Evolutionary conservation across 2,329 filamentous ascomycete species (phyloP).

Genomic region (Fusarium drepaniforme): DNA sequence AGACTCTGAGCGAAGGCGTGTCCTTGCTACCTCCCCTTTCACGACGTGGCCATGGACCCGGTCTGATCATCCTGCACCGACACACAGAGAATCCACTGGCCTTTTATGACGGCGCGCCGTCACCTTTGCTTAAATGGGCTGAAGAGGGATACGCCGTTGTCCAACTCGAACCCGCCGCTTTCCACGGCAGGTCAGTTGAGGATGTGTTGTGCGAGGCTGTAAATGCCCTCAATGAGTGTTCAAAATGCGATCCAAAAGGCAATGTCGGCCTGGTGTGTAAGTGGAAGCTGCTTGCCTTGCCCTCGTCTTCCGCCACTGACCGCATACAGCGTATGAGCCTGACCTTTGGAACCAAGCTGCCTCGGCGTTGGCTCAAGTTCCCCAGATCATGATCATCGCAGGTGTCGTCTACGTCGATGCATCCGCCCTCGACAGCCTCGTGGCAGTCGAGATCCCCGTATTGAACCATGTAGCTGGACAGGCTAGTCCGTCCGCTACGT

Average conservation of each 20-base stretch:
- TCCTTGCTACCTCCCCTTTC: slow-evolving; percentile 50
- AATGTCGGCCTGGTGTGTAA: background rate
- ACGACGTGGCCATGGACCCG: slow-evolving; percentile 52
- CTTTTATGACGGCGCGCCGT: slow-evolving; percentile 19
- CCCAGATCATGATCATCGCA: background rate
- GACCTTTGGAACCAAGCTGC: background rate
- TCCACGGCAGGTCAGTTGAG: background rate
- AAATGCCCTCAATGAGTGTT: background rate
- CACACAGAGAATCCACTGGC: slow-evolving; percentile 3
- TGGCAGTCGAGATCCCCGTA: background rate
- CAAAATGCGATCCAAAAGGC: background rate
- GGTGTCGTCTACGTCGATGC: background rate
- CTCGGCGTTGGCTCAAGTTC: background rate
- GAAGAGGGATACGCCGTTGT: background rate
- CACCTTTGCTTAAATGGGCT: background rate
- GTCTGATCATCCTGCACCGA: slow-evolving; percentile 48
- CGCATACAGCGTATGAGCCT: background rate
- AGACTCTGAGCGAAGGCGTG: slow-evolving; percentile 31
- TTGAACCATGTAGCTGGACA: background rate
- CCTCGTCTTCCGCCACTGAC: background rate
- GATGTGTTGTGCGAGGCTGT: background rate
- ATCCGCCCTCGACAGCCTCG: background rate
- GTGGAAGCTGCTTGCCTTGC: background rate
- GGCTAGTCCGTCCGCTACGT: background rate
- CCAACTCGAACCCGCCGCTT: background rate